These are phyloP conservation scores for Gloeopeniophorella convolvens DNA, from an alignment of 768 basidiomycete genomes.

Conservation along the genomic window DNA sequence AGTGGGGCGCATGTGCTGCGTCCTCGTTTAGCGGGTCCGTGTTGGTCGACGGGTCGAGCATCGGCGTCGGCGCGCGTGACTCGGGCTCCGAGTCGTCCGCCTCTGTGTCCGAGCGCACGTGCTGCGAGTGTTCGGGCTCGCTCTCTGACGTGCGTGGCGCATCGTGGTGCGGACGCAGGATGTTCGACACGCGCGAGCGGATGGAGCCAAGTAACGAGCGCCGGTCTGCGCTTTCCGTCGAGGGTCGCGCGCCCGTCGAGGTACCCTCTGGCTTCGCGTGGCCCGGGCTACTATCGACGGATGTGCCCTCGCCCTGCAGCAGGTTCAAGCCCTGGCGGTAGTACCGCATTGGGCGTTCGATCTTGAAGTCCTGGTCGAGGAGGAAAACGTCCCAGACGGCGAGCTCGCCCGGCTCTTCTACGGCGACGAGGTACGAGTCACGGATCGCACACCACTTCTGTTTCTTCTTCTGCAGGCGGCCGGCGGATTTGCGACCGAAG, in stretches of 20 bases:
- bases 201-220: conserved; percentile 40
- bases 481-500: conserved; percentile 60
- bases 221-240: conserved; percentile 28
- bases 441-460: conserved; percentile 88
- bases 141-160: not conserved
- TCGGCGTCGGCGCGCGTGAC: conserved; percentile 40
- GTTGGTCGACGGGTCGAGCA: conserved; percentile 81
- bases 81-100: conserved; percentile 20
- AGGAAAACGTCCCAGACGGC: conserved; percentile 92
- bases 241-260: too few species aligned
- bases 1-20: conserved; percentile 24
- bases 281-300: conserved; percentile 8
- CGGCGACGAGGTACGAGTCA: conserved; percentile 84
- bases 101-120: conserved; percentile 10
- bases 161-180: not conserved
- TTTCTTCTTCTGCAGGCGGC: conserved; percentile 54
- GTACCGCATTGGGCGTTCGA: conserved; percentile 84
- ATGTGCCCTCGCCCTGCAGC: conserved; percentile 35
- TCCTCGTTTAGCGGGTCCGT: conserved; percentile 41
- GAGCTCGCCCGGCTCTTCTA: conserved; percentile 86
- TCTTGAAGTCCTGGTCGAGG: conserved; percentile 80
- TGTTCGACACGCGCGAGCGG: conserved; percentile 28
- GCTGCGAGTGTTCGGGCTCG: conserved; percentile 13
- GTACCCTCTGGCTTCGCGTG: conserved; percentile 1
- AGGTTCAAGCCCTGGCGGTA: conserved; percentile 81